Evolutionary conservation across 2,329 filamentous ascomycete genomes (phyloP), one percentile per base, ranked within the genome.

Genomic region (Alternaria conjuncta): DNA sequence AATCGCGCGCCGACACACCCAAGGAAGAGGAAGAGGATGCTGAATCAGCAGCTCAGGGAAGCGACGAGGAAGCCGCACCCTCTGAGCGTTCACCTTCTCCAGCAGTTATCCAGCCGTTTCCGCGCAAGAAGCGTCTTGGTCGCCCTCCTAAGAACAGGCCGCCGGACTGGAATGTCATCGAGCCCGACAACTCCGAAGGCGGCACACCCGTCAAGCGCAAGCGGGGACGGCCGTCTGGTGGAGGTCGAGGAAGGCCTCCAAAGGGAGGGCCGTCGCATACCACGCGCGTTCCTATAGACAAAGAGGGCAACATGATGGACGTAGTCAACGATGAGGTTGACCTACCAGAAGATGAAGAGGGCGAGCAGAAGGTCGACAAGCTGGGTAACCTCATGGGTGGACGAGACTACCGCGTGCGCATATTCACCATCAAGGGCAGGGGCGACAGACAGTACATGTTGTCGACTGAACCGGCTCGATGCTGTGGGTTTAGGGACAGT

Each of bases 401-500:
- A 5, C 89, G 96, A 71, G 93, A 98, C 75, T 99, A 99, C 80
- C 90, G 96, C 26, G 97, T 97, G 76, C 92, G 96, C 64, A 97
- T 95, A 2, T 99, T 99, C 80, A 97, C 92, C 8, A 92, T 99
- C 68, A 86, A 89, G 18, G 94, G 93, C 58, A 89, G 94, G 68
- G 94, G 92, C 41, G 88, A 95, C 54, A 86, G 94, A 60, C 88
- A 97, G 11, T 99, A 99, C 87, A 99, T 99, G 96, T 83, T 99
- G 81, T 98, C 96, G 4, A 99, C 96, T 5, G 96, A 99, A 78
- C 96, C 96, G 6, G 96, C 96, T 23, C 92, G 96, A 69, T 98
- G 96, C 75, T 94, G 97, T 59, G 96, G 96, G 15, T 99, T 99
- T 86, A 88, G 96, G 71, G 96, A 99, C 84, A 97, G 94, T 68